These are phyloP conservation scores for Panicum virgatum DNA, from an alignment of 202 grass and related monocot genomes.

Conservation along the genomic window DNA sequence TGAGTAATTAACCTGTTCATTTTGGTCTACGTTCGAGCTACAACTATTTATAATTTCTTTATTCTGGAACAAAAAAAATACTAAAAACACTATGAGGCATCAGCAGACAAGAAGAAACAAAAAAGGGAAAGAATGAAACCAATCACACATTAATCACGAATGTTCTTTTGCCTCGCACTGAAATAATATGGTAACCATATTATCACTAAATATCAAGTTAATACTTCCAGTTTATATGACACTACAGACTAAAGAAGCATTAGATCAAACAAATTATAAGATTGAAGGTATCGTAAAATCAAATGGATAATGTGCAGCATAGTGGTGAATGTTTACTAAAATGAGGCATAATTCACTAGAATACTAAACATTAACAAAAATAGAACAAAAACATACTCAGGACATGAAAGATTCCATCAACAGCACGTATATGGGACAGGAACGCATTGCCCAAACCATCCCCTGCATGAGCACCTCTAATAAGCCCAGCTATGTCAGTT, in stretches of 20 bases:
- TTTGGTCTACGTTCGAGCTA: not conserved
- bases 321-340: not conserved
- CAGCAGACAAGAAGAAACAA: not conserved
- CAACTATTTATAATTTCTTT: not conserved
- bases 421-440: conserved; percentile 94
- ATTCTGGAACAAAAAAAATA: not conserved
- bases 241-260: not conserved
- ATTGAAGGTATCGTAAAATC: not conserved
- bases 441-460: conserved; percentile 93
- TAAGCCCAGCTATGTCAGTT: conserved; percentile 94
- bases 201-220: not conserved
- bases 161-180: not conserved
- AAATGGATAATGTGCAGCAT: not conserved
- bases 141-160: conserved; percentile 10
- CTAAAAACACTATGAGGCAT: not conserved
- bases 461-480: conserved; percentile 89
- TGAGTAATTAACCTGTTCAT: not conserved
- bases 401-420: conserved; percentile 99
- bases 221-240: not conserved
- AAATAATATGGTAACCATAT: conserved; percentile 2
- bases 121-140: not conserved
- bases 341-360: not conserved
- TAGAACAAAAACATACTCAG: conserved; percentile 68
- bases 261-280: not conserved
- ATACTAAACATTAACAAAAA: conserved; percentile 14